phyloP scores from a whole-genome alignment of 108 stramenopile species.

The Bacterosira constricta region DNA sequence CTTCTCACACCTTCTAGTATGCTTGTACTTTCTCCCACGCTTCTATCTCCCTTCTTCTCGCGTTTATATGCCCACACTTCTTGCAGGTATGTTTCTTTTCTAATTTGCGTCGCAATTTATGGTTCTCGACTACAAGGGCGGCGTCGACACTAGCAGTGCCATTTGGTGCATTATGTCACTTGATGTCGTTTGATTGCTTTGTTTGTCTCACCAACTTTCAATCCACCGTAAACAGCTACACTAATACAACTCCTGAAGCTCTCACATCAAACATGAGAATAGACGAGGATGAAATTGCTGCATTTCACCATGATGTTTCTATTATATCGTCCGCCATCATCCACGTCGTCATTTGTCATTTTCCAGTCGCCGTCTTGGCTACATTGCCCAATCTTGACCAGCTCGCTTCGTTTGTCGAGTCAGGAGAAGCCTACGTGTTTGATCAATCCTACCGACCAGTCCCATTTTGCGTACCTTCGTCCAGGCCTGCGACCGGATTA shows the following conservation, averaged over 20 bases:
- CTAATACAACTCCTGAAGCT: conserved; percentile 59
- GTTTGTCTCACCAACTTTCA: too few species aligned
- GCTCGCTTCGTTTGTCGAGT: conserved; percentile 86
- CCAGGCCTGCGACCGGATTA: conserved; percentile 64
- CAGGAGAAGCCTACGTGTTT: conserved; percentile 82
- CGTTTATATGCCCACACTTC: conserved; percentile 35
- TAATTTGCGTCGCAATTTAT: conserved; percentile 36
- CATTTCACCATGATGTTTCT: too few species aligned
- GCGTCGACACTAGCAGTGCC: too few species aligned
- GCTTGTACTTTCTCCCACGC: too few species aligned
- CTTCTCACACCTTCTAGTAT: too few species aligned
- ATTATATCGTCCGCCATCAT: conserved; percentile 3
- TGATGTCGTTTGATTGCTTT: too few species aligned
- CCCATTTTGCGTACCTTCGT: conserved; percentile 80
- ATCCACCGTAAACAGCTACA: too few species aligned
- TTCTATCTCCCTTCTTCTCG: conserved; percentile 8
- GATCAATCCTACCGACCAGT: conserved; percentile 92
- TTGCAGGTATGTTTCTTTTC: conserved; percentile 33
- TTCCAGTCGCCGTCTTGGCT: conserved; percentile 87
- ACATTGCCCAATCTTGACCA: conserved; percentile 95
- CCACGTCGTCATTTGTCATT: neutral
- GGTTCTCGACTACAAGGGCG: conserved; percentile 22
- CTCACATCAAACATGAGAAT: conserved; percentile 75
- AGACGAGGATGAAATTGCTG: too few species aligned
- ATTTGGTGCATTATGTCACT: too few species aligned